Evolutionary conservation across 2,329 filamentous ascomycete species (phyloP).

Genomic region (Diplocarpon mali): DNA sequence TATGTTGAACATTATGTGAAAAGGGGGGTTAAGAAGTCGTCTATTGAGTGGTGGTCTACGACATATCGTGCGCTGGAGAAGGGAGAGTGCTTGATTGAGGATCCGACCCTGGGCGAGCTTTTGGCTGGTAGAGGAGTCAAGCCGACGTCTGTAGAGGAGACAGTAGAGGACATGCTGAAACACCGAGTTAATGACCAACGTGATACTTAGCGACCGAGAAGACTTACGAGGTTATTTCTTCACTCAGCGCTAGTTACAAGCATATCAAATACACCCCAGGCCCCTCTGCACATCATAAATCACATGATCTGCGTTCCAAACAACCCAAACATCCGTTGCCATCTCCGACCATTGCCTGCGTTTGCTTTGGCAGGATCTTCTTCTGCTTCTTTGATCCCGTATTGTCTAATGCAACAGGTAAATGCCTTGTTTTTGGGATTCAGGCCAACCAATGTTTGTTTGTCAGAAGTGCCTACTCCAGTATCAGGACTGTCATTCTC

Average conservation of each 20-base stretch:
- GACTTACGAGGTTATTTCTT: not conserved
- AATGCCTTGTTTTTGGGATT: constrained; percentile 46
- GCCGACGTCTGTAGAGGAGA: constrained; percentile 13
- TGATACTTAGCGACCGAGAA: not conserved
- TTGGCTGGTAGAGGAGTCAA: constrained; percentile 9
- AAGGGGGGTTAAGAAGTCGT: constrained; percentile 10
- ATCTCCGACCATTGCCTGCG: constrained; percentile 37
- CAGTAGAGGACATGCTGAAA: constrained; percentile 15
- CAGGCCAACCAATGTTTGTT: constrained; percentile 13
- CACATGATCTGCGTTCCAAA: constrained; percentile 51
- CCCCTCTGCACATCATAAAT: not conserved
- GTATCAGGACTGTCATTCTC: constrained; percentile 6
- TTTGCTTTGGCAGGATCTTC: constrained; percentile 33
- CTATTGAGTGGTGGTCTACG: constrained; percentile 19
- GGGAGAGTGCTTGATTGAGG: constrained; percentile 17
- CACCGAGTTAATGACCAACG: not conserved
- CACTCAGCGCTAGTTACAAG: not conserved
- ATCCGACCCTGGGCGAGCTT: constrained; percentile 16
- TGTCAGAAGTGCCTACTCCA: not conserved
- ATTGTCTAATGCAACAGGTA: constrained; percentile 60
- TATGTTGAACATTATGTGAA: constrained; percentile 16
- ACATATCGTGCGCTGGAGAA: constrained; percentile 15
- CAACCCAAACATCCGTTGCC: constrained; percentile 52
- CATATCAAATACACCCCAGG: not conserved
- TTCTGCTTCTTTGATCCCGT: constrained; percentile 42